phyloP scores from a whole-genome alignment of 352 stramenopile species.

The Phytophthora pluvialis region DNA sequence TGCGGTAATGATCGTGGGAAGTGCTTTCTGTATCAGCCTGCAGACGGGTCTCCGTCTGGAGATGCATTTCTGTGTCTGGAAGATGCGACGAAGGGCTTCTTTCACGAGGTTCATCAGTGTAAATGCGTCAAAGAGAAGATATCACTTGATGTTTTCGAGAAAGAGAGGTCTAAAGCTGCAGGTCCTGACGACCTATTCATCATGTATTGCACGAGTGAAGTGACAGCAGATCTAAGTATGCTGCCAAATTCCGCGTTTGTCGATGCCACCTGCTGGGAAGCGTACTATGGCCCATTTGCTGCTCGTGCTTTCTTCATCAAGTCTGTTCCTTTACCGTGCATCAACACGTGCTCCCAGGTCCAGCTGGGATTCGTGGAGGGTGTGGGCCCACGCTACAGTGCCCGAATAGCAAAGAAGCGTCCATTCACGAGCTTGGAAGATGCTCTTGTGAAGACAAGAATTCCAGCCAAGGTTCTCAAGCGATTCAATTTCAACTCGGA shows the following conservation, averaged over 20 bases:
- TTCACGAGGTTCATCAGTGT: conserved; percentile 24
- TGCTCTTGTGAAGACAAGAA: too few species aligned
- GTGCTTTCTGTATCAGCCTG: conserved; percentile 15
- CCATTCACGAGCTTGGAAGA: conserved; percentile 1
- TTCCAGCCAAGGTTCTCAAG: too few species aligned
- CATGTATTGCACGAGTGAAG: conserved; percentile 16
- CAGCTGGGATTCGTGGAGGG: neutral
- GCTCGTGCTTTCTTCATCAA: conserved; percentile 23
- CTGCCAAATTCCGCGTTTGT: conserved; percentile 23
- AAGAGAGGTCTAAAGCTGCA: neutral
- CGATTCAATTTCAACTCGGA: neutral
- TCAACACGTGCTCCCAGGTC: neutral
- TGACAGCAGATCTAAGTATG: conserved; percentile 8
- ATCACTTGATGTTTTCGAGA: neutral
- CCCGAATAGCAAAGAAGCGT: neutral
- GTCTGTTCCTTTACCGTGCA: conserved; percentile 1
- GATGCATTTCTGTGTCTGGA: conserved; percentile 20
- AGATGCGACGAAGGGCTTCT: conserved; percentile 17
- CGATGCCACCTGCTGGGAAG: conserved; percentile 23
- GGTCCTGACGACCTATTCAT: conserved; percentile 4
- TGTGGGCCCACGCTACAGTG: neutral
- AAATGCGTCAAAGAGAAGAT: neutral
- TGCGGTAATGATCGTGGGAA: conserved; percentile 11
- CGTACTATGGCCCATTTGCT: conserved; percentile 24
- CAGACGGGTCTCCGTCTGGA: conserved; percentile 11